Evolutionary conservation across 2,329 filamentous ascomycete species (phyloP).

Genomic region (Leptographium wingfieldii): DNA sequence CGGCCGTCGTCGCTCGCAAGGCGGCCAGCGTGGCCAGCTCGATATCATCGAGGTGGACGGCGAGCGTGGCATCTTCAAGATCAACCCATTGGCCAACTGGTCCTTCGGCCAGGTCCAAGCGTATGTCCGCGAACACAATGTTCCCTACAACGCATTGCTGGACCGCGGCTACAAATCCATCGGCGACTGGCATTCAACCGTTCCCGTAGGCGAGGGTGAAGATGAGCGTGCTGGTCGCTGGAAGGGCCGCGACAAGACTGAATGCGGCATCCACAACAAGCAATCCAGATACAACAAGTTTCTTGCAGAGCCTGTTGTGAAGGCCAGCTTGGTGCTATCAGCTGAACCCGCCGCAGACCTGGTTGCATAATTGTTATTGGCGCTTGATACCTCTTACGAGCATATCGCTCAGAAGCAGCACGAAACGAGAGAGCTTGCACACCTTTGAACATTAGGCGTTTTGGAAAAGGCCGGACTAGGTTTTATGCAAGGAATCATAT

Average conservation of each 20-base stretch:
- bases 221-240: constrained; percentile 93
- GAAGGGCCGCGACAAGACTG: constrained; percentile 93
- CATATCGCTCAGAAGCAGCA: neutral
- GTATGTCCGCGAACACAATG: constrained; percentile 75
- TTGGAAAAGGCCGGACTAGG: neutral
- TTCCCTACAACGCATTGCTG: constrained; percentile 87
- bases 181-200: constrained; percentile 96
- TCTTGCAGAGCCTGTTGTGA: constrained; percentile 29
- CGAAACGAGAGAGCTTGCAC: neutral
- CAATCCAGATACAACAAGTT: constrained; percentile 86
- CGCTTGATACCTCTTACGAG: neutral
- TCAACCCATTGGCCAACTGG: constrained; percentile 96
- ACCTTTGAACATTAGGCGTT: neutral
- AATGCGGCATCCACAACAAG: constrained; percentile 98
- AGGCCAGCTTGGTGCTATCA: neutral
- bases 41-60: constrained; percentile 84
- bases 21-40: constrained; percentile 79
- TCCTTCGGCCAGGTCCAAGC: constrained; percentile 76
- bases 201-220: constrained; percentile 77
- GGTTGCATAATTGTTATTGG: neutral
- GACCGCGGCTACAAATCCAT: constrained; percentile 96
- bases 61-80: constrained; percentile 83
- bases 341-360: neutral
- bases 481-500: neutral
- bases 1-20: constrained; percentile 81